phyloP scores from a whole-genome alignment of 352 stramenopile species.

The Phytophthora idaei region DNA sequence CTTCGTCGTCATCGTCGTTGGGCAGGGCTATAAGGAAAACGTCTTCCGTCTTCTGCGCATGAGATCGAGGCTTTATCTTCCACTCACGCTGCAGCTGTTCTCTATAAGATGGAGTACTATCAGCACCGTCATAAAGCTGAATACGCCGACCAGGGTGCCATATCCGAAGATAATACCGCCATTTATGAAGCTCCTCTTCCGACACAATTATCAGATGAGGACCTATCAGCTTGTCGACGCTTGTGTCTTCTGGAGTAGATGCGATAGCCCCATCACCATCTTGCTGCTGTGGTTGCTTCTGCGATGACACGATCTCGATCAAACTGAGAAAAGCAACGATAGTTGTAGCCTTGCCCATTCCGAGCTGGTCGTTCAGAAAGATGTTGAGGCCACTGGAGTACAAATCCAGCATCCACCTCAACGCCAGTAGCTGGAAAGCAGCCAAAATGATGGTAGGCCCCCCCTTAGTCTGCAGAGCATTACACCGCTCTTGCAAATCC shows the following conservation, averaged over 20 bases:
- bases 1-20: slow-evolving; percentile 45
- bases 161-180: slow-evolving; percentile 68
- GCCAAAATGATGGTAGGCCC: slow-evolving; percentile 56
- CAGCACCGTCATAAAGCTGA: slow-evolving; percentile 58
- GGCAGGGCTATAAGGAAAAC: slow-evolving; percentile 33
- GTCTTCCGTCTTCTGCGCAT: slow-evolving; percentile 31
- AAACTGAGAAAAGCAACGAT: slow-evolving; percentile 78
- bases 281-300: slow-evolving; percentile 26
- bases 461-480: slow-evolving; percentile 27
- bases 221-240: slow-evolving; percentile 13
- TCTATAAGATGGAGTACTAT: slow-evolving; percentile 39
- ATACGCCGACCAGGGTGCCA: slow-evolving; percentile 60
- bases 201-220: slow-evolving; percentile 84
- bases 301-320: slow-evolving; percentile 44
- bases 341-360: slow-evolving; percentile 84
- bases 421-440: slow-evolving; percentile 74
- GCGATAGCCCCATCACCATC: slow-evolving; percentile 1
- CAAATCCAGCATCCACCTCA: slow-evolving; percentile 85
- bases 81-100: slow-evolving; percentile 58
- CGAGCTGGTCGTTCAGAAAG: slow-evolving; percentile 86
- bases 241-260: slow-evolving; percentile 2
- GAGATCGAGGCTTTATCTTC: slow-evolving; percentile 42
- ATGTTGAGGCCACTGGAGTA: slow-evolving; percentile 68
- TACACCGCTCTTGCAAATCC: slow-evolving; percentile 36
- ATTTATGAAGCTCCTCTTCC: slow-evolving; percentile 82